Percentiles rank a stretch among this genome's conserved stretches.
Evolutionary conservation across 495 filamentous ascomycete genomes (phyloP).

Genomic region (Friedmanniomyces endolithicus): DNA sequence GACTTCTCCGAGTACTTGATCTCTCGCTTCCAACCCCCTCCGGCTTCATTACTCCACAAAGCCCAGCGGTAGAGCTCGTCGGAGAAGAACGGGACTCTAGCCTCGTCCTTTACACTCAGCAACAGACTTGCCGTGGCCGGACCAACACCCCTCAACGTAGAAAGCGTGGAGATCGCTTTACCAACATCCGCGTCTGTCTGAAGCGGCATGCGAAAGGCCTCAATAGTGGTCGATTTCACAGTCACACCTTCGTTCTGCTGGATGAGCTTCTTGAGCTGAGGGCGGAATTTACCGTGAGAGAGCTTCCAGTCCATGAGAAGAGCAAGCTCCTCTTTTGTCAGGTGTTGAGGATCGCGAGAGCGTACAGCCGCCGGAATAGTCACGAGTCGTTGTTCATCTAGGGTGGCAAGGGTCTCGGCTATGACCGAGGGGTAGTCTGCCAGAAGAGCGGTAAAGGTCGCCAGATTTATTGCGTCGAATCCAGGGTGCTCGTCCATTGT

Average conservation of each 20-base stretch:
- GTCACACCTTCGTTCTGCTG: conserved; percentile 41
- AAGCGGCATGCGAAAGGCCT: conserved; percentile 31
- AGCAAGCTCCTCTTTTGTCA: conserved; percentile 22
- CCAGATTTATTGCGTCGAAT: conserved; percentile 14
- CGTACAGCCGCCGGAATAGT: conserved; percentile 20
- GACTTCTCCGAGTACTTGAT: conserved; percentile 56
- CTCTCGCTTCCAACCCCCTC: conserved; percentile 34
- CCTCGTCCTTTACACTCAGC: conserved; percentile 46
- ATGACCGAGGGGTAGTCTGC: conserved; percentile 18
- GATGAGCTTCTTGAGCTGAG: conserved; percentile 52
- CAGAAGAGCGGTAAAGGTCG: conserved; percentile 18
- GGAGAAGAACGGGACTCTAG: conserved; percentile 57
- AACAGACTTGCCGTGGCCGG: conserved; percentile 63
- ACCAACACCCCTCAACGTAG: conserved; percentile 52
- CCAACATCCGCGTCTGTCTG: conserved; percentile 32
- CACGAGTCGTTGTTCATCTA: conserved; percentile 24
- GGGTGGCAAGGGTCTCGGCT: conserved; percentile 16
- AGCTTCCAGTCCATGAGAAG: conserved; percentile 64
- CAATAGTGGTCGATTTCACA: conserved; percentile 22
- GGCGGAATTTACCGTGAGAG: conserved; percentile 61
- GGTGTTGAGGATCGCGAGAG: conserved; percentile 8
- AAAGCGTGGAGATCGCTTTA: conserved; percentile 36
- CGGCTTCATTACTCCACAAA: conserved; percentile 33
- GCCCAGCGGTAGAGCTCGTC: conserved; percentile 63
- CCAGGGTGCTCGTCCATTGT: not conserved